phyloP scores from a whole-genome alignment of 2,329 filamentous ascomycete species.

The Cladosporium sp. region DNA sequence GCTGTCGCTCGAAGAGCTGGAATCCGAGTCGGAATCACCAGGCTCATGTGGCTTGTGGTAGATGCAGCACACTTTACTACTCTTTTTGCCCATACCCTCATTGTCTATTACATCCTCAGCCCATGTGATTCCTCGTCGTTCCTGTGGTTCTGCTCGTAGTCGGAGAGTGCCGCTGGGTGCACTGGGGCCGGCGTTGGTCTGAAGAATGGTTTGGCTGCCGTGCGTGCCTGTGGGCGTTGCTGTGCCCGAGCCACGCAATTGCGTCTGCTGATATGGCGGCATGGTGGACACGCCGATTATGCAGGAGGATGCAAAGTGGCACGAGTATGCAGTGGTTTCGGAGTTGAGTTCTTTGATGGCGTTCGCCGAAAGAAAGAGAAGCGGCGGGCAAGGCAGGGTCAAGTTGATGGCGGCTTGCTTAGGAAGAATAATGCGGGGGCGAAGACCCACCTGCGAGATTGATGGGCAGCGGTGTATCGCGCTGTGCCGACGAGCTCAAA shows the following conservation, averaged over 20 bases:
- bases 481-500: too few species aligned
- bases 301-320: not conserved
- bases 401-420: too few species aligned
- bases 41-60: constrained; percentile 82
- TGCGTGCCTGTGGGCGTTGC: constrained; percentile 23
- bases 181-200: constrained; percentile 21
- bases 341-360: not conserved
- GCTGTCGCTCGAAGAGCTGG: constrained; percentile 50
- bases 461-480: not conserved
- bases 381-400: too few species aligned
- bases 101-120: constrained; percentile 92
- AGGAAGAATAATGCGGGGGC: not conserved
- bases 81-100: constrained; percentile 89
- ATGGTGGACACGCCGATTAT: not conserved
- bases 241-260: constrained; percentile 16
- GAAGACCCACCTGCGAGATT: not conserved
- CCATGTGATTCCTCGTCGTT: constrained; percentile 74
- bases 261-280: constrained; percentile 10
- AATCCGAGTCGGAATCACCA: constrained; percentile 72
- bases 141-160: constrained; percentile 36
- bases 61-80: constrained; percentile 99
- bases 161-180: constrained; percentile 30
- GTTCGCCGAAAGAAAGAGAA: not conserved
- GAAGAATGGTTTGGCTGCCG: constrained; percentile 31
- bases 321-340: not conserved